Evolutionary conservation across 2,329 filamentous ascomycete genomes (phyloP), one percentile per base, ranked within the genome.

Genomic region (Ascochyta fabae): DNA sequence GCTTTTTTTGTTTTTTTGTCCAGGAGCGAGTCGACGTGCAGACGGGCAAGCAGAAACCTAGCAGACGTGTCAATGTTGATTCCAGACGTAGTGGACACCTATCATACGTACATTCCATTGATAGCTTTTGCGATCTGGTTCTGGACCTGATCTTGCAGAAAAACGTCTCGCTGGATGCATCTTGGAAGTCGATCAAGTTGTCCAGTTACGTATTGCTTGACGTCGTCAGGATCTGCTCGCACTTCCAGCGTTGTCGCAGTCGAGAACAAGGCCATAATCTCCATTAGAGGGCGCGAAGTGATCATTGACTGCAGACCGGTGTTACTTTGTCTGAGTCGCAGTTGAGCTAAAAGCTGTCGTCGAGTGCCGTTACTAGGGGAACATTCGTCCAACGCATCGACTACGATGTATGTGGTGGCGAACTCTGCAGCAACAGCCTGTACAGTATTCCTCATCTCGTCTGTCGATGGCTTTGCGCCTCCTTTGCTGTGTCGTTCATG

Each of bases 11-110:
- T 72, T 33, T 29, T 61, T 51, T 75, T 75, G 13, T 62, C 67
- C 6, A 53, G 50, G 0, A 80, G 61, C 0, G 72, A 75, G 16
- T 73, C 66, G 4, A 77, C 49, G 60, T 79, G 62, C 8, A 80
- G 69, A 26, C 75, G 62, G 12, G 76, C 78, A 10, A 79, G 67
- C 5, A 80, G 69, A 60, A 66, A 64, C 63, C 63, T 66, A 34
- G 8, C 6, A 50, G 33, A 4, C 3, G 0, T 6, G 26, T 42
- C 12, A 40, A 23, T 23, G 16, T 10, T 6, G 12, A 13, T 3
- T 0, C 16, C 6, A 12, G 4, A 31, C 29, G 2, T 31, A 23
- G 26, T 31, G 16, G 2, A 15, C n/a, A 38, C 15, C 35, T 35
- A 31, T 10, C 13, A 15, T 2, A 60, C 64, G 33, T 41, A 68